Conservation (phyloP, 1,284 basidiomycete species). For the Puccinia horiana region DNA sequence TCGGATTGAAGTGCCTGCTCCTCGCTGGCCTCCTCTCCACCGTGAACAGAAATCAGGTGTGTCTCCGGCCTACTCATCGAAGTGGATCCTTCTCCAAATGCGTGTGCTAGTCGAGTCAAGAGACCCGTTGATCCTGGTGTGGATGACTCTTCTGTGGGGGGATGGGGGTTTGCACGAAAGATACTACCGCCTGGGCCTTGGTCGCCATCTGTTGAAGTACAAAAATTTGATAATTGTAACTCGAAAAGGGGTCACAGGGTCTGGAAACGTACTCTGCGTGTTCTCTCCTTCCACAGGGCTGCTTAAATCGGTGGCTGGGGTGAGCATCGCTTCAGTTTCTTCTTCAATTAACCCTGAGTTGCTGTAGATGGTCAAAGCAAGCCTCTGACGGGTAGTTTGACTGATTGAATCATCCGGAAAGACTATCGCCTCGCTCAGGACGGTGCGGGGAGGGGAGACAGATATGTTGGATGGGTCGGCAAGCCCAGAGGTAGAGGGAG, state of each 20-base stretch:
- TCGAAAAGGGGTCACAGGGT: neutral
- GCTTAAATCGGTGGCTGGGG: neutral
- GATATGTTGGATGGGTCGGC: slow-evolving; percentile 17
- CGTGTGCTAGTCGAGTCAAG: slow-evolving; percentile 25
- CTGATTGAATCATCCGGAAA: slow-evolving; percentile 45
- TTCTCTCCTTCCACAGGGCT: neutral
- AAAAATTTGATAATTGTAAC: neutral
- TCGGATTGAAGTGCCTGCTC: slow-evolving; percentile 21
- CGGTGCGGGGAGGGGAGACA: slow-evolving; percentile 11
- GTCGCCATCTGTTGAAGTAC: neutral
- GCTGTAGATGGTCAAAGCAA: slow-evolving; percentile 11
- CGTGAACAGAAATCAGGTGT: neutral
- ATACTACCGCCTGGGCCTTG: neutral
- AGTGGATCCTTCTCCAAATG: slow-evolving; percentile 17
- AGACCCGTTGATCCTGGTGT: slow-evolving; percentile 15
- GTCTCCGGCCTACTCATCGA: neutral
- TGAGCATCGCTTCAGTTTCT: slow-evolving; percentile 13
- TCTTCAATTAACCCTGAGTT: slow-evolving; percentile 21
- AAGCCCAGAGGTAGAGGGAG: neutral
- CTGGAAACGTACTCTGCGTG: neutral
- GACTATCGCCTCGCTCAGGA: slow-evolving; percentile 4
- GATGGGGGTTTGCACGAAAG: neutral
- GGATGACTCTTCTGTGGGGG: neutral
- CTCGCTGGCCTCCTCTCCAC: slow-evolving; percentile 17
- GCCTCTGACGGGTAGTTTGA: slow-evolving; percentile 30